Base-by-base conservation (phyloP, 805 yeast genomes). In the Tetrapisispora phaffii region DNA sequence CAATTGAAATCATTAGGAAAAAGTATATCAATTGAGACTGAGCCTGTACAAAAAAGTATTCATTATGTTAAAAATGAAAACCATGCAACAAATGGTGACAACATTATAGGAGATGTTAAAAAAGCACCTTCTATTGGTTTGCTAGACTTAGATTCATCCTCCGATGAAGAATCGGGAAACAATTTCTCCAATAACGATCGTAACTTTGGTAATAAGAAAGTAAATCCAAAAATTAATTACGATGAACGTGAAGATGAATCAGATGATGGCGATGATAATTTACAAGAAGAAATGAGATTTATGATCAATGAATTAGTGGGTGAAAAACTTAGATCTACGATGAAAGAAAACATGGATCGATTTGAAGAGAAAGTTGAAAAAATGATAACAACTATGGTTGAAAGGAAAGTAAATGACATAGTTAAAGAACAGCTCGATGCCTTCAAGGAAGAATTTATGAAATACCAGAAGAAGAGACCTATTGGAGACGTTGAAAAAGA, bases 271-370 rank as follows among this genome's bases (percentile, higher is more conserved):
- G 44, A 42, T 19, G 51, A 48, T 10, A 50, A 39, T 16, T 39
- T 55, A 48, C 59, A 54, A 43, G 53, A 57, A 36, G 63, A 60
- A 45, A 48, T 61, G 37, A 56, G 58, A 41, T 41, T 45, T 16
- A 48, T 60, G 51, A 54, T 60, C 7, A 54, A 57, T n/a, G 53
- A 53, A 36, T 45, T 60, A 17, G 58, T 60, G 8, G 55, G 54
- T 26, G 46, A 52, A 4, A 57, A 53, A 22, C 49, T 58, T 15
- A 50, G 52, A 29, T 45, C 49, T 5, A 47, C 52, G 9, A 42
- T 58, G 15, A 47, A 49, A 19, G 39, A 39, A 20, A 59, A 55
- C 33, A 46, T 53, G 49, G 42, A 47, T 12, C 42, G 33, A 31
- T 44, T 39, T 21, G 44, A 41, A n/a, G 34, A 28, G 13, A 41